Percentiles rank a stretch among this genome's conserved stretches.
Conservation (phyloP, 306 rosid species). For the Begonia masoniana region DNA sequence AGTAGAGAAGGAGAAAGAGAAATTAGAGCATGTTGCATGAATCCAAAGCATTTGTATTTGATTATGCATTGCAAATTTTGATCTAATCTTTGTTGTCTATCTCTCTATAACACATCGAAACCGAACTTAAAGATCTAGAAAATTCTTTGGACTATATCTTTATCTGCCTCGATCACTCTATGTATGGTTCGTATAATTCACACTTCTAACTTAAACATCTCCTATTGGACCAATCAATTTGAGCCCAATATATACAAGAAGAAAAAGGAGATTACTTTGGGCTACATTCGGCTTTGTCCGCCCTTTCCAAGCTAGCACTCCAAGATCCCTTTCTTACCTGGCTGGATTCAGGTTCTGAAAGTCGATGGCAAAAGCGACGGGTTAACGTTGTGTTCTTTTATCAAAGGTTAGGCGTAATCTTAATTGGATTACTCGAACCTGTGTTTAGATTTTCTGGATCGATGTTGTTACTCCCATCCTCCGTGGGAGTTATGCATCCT, state of each 20-base stretch:
- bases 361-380: background rate
- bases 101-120: no score
- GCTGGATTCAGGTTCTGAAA: background rate
- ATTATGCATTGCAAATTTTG: no score
- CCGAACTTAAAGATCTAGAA: no score
- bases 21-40: background rate
- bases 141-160: no score
- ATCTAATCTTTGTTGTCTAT: no score
- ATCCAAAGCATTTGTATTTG: background rate
- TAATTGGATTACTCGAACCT: slow-evolving; percentile 42
- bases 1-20: background rate
- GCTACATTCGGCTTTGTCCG: slow-evolving; percentile 10
- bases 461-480: slow-evolving; percentile 5
- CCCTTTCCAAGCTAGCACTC: slow-evolving; percentile 12
- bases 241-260: background rate
- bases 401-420: background rate
- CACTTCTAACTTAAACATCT: no score
- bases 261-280: slow-evolving; percentile 1
- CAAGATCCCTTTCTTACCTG: slow-evolving; percentile 10
- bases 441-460: slow-evolving; percentile 15
- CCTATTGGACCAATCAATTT: no score
- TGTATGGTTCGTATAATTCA: no score
- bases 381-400: background rate
- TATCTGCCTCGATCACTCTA: no score
- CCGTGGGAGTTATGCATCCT: slow-evolving; percentile 18